Evolutionary conservation across 2,329 filamentous ascomycete genomes (phyloP).

Genomic region (Talaromyces sp.): DNA sequence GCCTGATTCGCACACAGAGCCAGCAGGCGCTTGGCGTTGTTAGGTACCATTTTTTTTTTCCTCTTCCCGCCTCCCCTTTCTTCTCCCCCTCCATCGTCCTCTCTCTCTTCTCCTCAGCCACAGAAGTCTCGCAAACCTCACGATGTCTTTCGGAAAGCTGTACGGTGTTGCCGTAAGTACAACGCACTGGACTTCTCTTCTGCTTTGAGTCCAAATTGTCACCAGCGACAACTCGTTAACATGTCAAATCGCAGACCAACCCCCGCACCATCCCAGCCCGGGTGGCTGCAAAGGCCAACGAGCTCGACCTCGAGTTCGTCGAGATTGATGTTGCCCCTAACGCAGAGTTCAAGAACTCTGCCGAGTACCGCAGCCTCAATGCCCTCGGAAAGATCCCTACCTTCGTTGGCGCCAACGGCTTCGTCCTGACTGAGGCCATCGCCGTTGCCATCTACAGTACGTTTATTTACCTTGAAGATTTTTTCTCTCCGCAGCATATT

Average conservation of each 20-base stretch:
- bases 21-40: slow-evolving; percentile 11
- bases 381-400: slow-evolving; percentile 86
- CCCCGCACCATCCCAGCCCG: slow-evolving; percentile 81
- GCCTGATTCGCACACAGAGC: slow-evolving; percentile 21
- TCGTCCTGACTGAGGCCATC: slow-evolving; percentile 79
- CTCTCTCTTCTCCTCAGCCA: slow-evolving; percentile 16
- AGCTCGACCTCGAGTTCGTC: slow-evolving; percentile 83
- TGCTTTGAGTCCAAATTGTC: neutral
- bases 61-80: slow-evolving; percentile 10
- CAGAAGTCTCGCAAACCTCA: slow-evolving; percentile 34
- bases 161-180: slow-evolving; percentile 74
- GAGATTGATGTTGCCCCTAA: slow-evolving; percentile 50
- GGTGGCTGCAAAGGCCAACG: slow-evolving; percentile 96
- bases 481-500: slow-evolving; percentile 14
- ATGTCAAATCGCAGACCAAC: slow-evolving; percentile 61
- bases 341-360: slow-evolving; percentile 57
- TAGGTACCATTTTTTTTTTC: slow-evolving; percentile 16
- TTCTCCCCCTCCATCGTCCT: slow-evolving; percentile 12
- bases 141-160: slow-evolving; percentile 96
- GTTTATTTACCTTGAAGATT: slow-evolving; percentile 41
- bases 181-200: neutral
- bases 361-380: slow-evolving; percentile 81
- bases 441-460: slow-evolving; percentile 97
- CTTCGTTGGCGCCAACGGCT: slow-evolving; percentile 90
- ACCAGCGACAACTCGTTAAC: slow-evolving; percentile 7